Base-by-base conservation (phyloP, 1,284 basidiomycete genomes). In the Puccinia triticina region DNA sequence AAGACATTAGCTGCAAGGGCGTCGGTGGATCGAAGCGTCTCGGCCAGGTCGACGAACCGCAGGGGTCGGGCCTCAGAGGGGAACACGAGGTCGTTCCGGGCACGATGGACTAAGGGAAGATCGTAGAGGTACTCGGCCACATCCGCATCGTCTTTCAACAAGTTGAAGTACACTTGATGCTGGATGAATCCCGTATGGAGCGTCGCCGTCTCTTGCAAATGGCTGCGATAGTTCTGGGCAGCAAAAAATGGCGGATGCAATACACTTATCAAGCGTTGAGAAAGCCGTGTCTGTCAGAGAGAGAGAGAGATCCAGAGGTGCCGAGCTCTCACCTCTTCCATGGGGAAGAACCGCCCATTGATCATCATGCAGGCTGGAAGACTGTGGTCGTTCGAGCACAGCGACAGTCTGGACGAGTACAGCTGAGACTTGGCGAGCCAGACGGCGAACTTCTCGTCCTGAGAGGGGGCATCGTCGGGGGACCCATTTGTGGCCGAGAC, bases 101-200 rank as follows among this genome's bases (percentile, higher is more conserved):
- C 89, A 82, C 89, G 88, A 61, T 90, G 89, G 0, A 93, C 91
- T 0, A 90, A 90, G 0, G 94, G 93, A 2, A 95, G 90, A 85
- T 97, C 94, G 86, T 97, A 98, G 88, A 98, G 98, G 87, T 92
- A 94, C 7, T 90, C 92, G 16, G 91, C 88, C 72, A 95, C 89
- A 79, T 90, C 89, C 12, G 80, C 82, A 0, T 89, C 89, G 66
- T 94, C 92, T 2, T 89, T 89, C 23, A 96, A 86, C 48, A 89
- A 87, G 2, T 91, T 91, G 69, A 88, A 87, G 86, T 93, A 93
- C 21, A 95, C 88, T 91, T 94, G 89, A 86, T 93, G 91, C 86
- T 93, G 92, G 8, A 95, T 86, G 85, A 91, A 91, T 82, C 90
- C 90, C 79, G 93, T 86, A 84, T 94, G 93, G 18, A 88, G 88